Evolutionary conservation across 1,284 basidiomycete species (phyloP), one percentile per base, ranked within the genome.

Genomic region (Pterulicium gracile): DNA sequence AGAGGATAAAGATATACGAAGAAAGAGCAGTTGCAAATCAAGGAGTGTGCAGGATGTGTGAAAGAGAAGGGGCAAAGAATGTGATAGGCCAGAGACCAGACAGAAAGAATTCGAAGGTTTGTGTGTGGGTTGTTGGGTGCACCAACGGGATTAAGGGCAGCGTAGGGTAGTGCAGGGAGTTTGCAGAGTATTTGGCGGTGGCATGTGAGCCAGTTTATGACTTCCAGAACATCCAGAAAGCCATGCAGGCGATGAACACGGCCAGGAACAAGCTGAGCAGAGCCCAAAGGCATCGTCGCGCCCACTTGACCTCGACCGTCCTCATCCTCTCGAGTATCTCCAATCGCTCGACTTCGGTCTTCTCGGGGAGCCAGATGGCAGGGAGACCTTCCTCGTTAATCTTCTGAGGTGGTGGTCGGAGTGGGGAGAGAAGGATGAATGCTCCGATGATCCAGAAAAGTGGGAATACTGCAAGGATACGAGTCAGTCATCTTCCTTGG

Each of bases 391-490:
- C 32, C 21, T 7, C 52, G 4, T 50, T 53, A 3, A 48, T 24
- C 10, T 48, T 40, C 12, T 50, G 34, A 32, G 52, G 49, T 43
- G 68, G 64, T 42, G 59, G 57, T 36, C 59, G 58, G 18, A 71
- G 57, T 5, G 70, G 68, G 3, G 61, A 69, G 21, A 67, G 45
- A 3, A 72, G 60, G 42, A 73, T 68, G 50, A 68, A 53, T 2
- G 64, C 60, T 22, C 72, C 72, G n/a, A 74, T 58, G 19, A 73
- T 52, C 72, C 73, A 75, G 47, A 73, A 67, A 24, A 65, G 68
- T 4, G 68, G 68, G 54, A 74, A 73, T 35, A 74, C 72, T 75
- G 41, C 2, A 21, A 51, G 5, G 45, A 23, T 34, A 45, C 47
- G 20, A 14, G 42, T 47, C 12, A 46, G 43, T 18, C n/a, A 47